Evolutionary conservation across 2,329 filamentous ascomycete species (phyloP).

Genomic region (Nemania sp.): DNA sequence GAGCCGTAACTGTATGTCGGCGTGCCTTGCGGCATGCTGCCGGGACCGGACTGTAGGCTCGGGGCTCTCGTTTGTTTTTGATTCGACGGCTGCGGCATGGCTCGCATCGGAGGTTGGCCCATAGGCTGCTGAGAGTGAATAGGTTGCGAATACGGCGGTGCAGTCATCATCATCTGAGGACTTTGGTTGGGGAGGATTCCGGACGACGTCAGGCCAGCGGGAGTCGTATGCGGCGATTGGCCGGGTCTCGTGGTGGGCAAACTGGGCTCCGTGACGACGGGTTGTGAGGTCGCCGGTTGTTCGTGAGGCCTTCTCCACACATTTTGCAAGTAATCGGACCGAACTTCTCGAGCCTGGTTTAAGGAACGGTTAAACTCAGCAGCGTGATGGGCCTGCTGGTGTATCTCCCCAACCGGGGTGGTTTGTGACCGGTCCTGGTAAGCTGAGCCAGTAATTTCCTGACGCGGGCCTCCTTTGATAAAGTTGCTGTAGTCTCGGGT

Average conservation of each 20-base stretch:
- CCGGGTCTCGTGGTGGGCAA: conserved; percentile 65
- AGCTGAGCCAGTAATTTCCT: conserved; percentile 86
- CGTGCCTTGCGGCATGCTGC: conserved; percentile 63
- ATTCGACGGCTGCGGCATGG: conserved; percentile 71
- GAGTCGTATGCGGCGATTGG: conserved; percentile 69
- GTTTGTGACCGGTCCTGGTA: conserved; percentile 90
- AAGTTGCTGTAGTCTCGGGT: conserved; percentile 86
- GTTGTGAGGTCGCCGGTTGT: conserved; percentile 68
- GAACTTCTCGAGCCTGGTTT: conserved; percentile 81
- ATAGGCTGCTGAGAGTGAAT: conserved; percentile 78
- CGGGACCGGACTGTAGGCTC: conserved; percentile 66
- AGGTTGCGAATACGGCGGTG: conserved; percentile 75
- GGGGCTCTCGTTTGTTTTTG: conserved; percentile 77
- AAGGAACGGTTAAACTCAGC: conserved; percentile 91
- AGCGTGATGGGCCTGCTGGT: conserved; percentile 87
- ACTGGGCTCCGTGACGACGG: conserved; percentile 59
- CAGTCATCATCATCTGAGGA: conserved; percentile 75
- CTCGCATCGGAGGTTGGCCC: conserved; percentile 77
- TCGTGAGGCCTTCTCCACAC: conserved; percentile 89
- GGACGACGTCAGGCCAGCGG: conserved; percentile 67
- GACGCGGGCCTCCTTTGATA: conserved; percentile 80
- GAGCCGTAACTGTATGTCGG: conserved; percentile 73
- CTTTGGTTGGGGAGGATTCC: conserved; percentile 71
- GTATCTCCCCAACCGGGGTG: conserved; percentile 80
- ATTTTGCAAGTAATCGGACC: conserved; percentile 81